Conservation (phyloP, 2,329 filamentous ascomycete genomes). For the Cyphellophora attinorum region DNA sequence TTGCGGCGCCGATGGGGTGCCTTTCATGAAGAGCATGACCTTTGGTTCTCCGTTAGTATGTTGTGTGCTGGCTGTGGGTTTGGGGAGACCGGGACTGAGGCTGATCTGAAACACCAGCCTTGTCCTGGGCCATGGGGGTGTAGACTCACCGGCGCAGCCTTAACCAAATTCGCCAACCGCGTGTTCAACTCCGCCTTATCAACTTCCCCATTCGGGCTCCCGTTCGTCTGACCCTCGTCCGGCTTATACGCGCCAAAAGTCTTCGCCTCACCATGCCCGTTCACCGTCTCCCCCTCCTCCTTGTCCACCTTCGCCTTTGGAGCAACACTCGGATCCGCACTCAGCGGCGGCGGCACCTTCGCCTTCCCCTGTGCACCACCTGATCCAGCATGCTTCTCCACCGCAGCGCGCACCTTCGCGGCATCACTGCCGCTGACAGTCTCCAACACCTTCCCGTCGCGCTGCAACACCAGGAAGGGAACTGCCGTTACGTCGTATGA, state of each 20-base stretch:
- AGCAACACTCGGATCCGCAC: slow-evolving; percentile 23
- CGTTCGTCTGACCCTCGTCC: slow-evolving; percentile 24
- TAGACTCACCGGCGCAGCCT: slow-evolving; percentile 61
- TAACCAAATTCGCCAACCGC: slow-evolving; percentile 74
- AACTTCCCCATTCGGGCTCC: slow-evolving; percentile 41
- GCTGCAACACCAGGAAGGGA: slow-evolving; percentile 78
- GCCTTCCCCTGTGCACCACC: slow-evolving; percentile 24
- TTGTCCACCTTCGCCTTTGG: neutral
- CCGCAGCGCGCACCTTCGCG: slow-evolving; percentile 69
- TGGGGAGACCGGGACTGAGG: too few species aligned
- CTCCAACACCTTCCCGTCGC: slow-evolving; percentile 66
- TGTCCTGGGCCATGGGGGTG: neutral
- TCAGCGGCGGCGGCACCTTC: slow-evolving; percentile 29
- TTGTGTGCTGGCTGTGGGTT: too few species aligned
- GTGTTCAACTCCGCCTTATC: slow-evolving; percentile 78
- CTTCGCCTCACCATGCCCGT: slow-evolving; percentile 22
- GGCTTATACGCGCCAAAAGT: slow-evolving; percentile 38
- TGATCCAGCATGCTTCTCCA: slow-evolving; percentile 66
- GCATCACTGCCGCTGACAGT: slow-evolving; percentile 86
- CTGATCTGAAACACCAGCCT: neutral
- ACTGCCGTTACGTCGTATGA: slow-evolving; percentile 90
- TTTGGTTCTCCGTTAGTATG: neutral
- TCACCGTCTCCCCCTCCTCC: slow-evolving; percentile 14
- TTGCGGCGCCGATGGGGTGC: slow-evolving; percentile 76
- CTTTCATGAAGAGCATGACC: slow-evolving; percentile 97